A percentile compares a stretch with the other conserved stretches of the same genome.
These are phyloP conservation scores for Saccharum spontaneum DNA, from an alignment of 176 grass and related monocot species.

Conservation along the genomic window DNA sequence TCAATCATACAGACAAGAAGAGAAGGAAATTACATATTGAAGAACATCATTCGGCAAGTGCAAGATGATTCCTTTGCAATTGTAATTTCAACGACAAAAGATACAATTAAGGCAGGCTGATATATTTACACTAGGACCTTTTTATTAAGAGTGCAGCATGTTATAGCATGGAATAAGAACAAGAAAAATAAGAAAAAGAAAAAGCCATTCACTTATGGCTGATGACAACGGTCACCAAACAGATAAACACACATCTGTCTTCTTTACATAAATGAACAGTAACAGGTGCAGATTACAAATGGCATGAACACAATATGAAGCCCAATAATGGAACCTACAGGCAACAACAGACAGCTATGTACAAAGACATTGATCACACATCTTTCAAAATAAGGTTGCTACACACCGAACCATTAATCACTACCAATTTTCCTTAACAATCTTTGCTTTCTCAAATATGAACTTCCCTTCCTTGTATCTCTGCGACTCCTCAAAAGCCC, in stretches of 20 bases:
- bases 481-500: conserved; percentile 67
- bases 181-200: too few relatives aligned
- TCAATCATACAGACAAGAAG: background rate
- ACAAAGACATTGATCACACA: conserved; percentile 26
- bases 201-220: background rate
- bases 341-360: conserved; percentile 7
- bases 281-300: conserved; percentile 35
- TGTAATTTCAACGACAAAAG: background rate
- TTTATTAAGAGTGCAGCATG: background rate
- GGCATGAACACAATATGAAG: conserved; percentile 27
- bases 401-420: background rate
- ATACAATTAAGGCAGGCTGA: background rate
- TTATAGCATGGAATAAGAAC: background rate
- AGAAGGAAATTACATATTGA: conserved; percentile 3
- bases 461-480: conserved; percentile 83
- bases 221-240: background rate
- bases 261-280: conserved; percentile 37
- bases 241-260: conserved; percentile 15
- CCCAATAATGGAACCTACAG: conserved; percentile 19
- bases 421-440: conserved; percentile 78
- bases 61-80: background rate
- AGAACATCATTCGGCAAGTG: background rate
- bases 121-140: background rate
- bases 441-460: conserved; percentile 82
- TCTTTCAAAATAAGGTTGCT: background rate